Conservation (phyloP, 768 basidiomycete species). For the Phlegmacium glaucopus region DNA sequence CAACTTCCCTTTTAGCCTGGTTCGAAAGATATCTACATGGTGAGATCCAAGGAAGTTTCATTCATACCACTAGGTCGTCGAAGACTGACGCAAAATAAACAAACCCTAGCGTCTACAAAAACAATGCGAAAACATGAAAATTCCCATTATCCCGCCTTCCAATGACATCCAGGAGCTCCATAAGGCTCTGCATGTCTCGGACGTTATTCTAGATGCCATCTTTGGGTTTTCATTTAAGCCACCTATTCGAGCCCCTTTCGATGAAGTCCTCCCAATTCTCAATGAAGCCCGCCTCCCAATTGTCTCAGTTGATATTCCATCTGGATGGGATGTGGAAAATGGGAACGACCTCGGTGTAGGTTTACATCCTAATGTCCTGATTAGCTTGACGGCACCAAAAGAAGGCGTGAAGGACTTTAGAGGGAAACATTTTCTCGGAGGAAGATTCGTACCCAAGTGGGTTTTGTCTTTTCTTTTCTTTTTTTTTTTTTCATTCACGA, state of each 20-base stretch:
- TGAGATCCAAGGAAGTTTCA: slow-evolving; percentile 18
- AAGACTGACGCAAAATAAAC: not conserved
- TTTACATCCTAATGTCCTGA: slow-evolving; percentile 71
- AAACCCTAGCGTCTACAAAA: slow-evolving; percentile 64
- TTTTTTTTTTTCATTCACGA: not conserved
- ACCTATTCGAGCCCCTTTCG: slow-evolving; percentile 87
- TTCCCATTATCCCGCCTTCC: slow-evolving; percentile 61
- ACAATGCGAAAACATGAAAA: slow-evolving; percentile 88
- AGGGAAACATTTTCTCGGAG: slow-evolving; percentile 90
- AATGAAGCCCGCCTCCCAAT: slow-evolving; percentile 69
- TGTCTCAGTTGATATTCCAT: slow-evolving; percentile 94
- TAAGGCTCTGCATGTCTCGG: slow-evolving; percentile 51
- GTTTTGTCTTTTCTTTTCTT: slow-evolving; percentile 21
- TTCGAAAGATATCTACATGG: slow-evolving; percentile 90
- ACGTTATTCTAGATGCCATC: slow-evolving; percentile 91
- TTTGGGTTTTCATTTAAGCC: slow-evolving; percentile 98
- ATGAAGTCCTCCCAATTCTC: slow-evolving; percentile 66
- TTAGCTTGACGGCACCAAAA: slow-evolving; percentile 95
- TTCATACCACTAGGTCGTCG: too few species aligned
- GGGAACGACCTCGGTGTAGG: slow-evolving; percentile 59
- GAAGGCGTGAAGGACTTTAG: slow-evolving; percentile 73
- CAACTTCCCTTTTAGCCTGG: slow-evolving; percentile 59
- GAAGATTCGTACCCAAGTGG: slow-evolving; percentile 87
- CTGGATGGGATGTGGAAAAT: slow-evolving; percentile 91
- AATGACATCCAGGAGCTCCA: slow-evolving; percentile 43